These are phyloP conservation scores for Macrolepiota dolichaula DNA, from an alignment of 768 basidiomycete genomes.

Conservation along the genomic window DNA sequence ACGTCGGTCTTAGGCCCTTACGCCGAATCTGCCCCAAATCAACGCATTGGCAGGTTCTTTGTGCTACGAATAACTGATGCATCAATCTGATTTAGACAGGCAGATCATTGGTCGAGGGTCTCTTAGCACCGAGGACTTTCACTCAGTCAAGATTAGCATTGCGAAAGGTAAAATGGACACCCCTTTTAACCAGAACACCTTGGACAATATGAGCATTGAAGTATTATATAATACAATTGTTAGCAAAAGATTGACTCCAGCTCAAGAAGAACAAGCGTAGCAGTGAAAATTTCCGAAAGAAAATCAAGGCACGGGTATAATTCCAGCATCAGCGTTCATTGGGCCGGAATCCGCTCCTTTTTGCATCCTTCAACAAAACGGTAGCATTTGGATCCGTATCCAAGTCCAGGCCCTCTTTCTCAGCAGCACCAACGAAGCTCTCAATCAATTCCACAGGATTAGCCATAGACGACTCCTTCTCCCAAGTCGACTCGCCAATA, in stretches of 20 bases:
- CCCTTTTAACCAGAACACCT: background rate
- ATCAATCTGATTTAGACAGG: too few relatives aligned
- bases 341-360: conserved; percentile 19
- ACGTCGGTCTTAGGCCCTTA: background rate
- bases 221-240: background rate
- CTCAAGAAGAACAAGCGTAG: background rate
- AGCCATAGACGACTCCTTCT: conserved; percentile 25
- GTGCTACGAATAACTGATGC: too few relatives aligned
- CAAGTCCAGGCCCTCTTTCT: conserved; percentile 21
- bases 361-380: conserved; percentile 28
- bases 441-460: conserved; percentile 26
- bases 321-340: background rate
- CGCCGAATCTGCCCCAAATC: too few relatives aligned
- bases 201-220: background rate
- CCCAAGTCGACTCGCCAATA: conserved; percentile 30
- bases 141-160: too few relatives aligned
- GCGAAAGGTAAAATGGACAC: too few relatives aligned
- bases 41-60: too few relatives aligned
- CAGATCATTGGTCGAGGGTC: too few relatives aligned
- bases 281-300: conserved; percentile 1
- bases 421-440: conserved; percentile 23
- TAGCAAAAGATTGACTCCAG: background rate
- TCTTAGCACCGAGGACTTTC: too few relatives aligned
- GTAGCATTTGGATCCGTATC: conserved; percentile 19
- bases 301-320: background rate